These are phyloP conservation scores for Chromosphaera perkinsii DNA, from an alignment of 208 protist species.

Conservation along the genomic window DNA sequence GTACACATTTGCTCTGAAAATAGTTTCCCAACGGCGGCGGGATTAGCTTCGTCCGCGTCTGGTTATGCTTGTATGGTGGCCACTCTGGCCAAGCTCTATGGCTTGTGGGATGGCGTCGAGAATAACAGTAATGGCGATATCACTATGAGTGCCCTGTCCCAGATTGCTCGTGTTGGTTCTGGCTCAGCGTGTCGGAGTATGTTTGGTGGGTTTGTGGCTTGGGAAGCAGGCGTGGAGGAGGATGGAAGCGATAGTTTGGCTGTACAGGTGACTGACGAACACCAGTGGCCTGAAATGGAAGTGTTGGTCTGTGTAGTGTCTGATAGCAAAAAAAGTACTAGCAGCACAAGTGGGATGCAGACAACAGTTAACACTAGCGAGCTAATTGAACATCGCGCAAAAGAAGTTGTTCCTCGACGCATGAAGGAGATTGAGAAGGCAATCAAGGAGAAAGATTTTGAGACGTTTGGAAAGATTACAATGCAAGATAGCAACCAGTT, in stretches of 20 bases:
- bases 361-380: conserved; percentile 78
- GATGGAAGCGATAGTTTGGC: conserved; percentile 78
- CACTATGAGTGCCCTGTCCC: conserved; percentile 16
- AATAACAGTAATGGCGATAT: conserved; percentile 5
- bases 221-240: conserved; percentile 80
- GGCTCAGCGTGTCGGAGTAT: conserved; percentile 92
- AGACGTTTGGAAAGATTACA: conserved; percentile 76
- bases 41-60: conserved; percentile 94
- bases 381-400: conserved; percentile 67
- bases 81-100: conserved; percentile 30
- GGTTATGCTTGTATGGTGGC: conserved; percentile 85
- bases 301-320: conserved; percentile 67
- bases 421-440: conserved; percentile 80
- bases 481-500: conserved; percentile 94
- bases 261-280: conserved; percentile 70
- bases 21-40: conserved; percentile 97
- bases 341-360: conserved; percentile 92
- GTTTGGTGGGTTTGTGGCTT: conserved; percentile 95
- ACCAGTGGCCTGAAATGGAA: conserved; percentile 81
- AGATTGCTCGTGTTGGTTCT: conserved; percentile 70
- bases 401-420: conserved; percentile 72
- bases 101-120: conserved; percentile 2
- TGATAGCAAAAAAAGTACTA: conserved; percentile 31
- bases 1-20: conserved; percentile 89
- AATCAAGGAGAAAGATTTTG: conserved; percentile 83